phyloP scores from a whole-genome alignment of 2,329 filamentous ascomycete genomes.

The Mariannaea sp. region DNA sequence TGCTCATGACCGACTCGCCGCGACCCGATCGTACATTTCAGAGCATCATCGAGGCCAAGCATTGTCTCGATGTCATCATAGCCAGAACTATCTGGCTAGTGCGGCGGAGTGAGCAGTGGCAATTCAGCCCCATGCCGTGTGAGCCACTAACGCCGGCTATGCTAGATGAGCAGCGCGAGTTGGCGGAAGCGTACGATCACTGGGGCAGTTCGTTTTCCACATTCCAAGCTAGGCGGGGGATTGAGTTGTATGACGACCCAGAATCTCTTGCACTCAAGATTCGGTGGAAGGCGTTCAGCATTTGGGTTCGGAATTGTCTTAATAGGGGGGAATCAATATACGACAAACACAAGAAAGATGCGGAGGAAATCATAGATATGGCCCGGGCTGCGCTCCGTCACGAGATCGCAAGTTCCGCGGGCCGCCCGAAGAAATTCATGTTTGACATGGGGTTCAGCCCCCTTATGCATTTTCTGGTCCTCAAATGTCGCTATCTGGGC shows the following conservation, averaged over 20 bases:
- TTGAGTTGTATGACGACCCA: conserved; percentile 3
- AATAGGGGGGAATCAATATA: conserved; percentile 41
- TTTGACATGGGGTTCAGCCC: conserved; percentile 50
- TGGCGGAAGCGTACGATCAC: conserved; percentile 31
- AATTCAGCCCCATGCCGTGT: conserved; percentile 24
- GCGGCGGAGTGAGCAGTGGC: conserved; percentile 36
- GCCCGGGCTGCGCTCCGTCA: conserved; percentile 26
- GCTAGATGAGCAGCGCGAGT: conserved; percentile 28
- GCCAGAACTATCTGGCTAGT: conserved; percentile 40
- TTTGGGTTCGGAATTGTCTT: conserved; percentile 43
- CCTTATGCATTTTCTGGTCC: conserved; percentile 44
- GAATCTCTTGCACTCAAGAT: conserved; percentile 36
- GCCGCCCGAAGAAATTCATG: conserved; percentile 41
- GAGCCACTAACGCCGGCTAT: conserved; percentile 22
- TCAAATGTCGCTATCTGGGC: conserved; percentile 47
- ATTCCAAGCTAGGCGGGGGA: conserved; percentile 10
- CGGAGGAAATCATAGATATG: conserved; percentile 39
- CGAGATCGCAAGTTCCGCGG: background rate
- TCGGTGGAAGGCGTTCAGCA: conserved; percentile 38
- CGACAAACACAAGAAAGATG: conserved; percentile 40
- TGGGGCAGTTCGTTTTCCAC: conserved; percentile 41
- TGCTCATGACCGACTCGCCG: conserved; percentile 4
- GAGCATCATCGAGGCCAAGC: conserved; percentile 36
- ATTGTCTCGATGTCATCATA: conserved; percentile 37
- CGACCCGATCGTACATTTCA: conserved; percentile 12